Conservation (phyloP, 495 filamentous ascomycete genomes). For the Amorphotheca resinae region DNA sequence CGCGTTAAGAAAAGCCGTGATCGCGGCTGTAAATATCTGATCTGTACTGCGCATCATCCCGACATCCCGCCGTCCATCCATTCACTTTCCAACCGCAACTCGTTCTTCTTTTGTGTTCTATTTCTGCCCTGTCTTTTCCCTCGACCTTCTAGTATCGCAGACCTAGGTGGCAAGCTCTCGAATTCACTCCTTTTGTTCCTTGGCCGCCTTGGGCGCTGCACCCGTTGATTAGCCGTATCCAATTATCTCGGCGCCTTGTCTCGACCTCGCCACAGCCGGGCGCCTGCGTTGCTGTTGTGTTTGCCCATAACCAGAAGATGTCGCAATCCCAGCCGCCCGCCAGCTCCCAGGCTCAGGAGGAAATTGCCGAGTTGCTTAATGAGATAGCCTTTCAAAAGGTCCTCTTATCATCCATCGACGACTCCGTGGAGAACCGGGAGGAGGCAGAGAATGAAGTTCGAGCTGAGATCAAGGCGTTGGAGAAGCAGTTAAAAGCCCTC, state of each 20-base stretch:
- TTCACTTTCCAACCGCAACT: no score
- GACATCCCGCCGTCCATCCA: no score
- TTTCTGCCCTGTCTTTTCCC: no score
- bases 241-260: neutral
- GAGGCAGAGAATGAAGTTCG: slow-evolving; percentile 9
- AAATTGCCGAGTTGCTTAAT: slow-evolving; percentile 22
- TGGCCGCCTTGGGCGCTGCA: neutral
- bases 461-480: slow-evolving; percentile 13
- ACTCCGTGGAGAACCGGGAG: slow-evolving; percentile 15
- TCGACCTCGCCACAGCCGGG: neutral
- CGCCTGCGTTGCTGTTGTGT: neutral
- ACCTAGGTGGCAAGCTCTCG: neutral
- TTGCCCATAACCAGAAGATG: neutral
- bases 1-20: no score
- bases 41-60: no score
- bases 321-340: neutral
- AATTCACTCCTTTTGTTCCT: neutral
- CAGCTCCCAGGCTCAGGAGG: slow-evolving; percentile 3
- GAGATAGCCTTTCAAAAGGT: slow-evolving; percentile 29
- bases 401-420: slow-evolving; percentile 29
- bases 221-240: neutral
- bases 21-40: no score
- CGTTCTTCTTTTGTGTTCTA: no score
- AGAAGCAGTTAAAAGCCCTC: slow-evolving; percentile 8
- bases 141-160: neutral